phyloP scores from a whole-genome alignment of 106 monocot genomes.

The Dactylorhiza incarnata region DNA sequence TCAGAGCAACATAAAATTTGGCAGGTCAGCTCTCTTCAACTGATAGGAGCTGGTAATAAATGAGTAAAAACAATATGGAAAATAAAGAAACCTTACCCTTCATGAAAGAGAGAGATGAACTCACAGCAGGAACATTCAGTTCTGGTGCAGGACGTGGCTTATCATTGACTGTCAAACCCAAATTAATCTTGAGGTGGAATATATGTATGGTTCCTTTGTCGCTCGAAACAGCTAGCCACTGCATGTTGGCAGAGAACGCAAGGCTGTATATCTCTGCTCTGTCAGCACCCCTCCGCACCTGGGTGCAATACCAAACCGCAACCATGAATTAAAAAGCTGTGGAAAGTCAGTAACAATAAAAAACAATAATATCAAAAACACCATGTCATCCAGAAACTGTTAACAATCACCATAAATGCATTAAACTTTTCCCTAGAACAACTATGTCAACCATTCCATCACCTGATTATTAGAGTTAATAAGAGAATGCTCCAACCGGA shows the following conservation, averaged over 20 bases:
- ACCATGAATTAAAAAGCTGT: neutral
- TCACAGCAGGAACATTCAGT: constrained; percentile 28
- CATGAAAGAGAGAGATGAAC: constrained; percentile 75
- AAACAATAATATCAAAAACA: neutral
- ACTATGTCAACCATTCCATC: neutral
- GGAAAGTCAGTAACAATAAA: neutral
- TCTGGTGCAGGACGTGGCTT: constrained; percentile 51
- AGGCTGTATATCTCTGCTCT: constrained; percentile 97
- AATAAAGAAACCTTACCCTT: constrained; percentile 44
- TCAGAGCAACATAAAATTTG: neutral
- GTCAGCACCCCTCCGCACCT: constrained; percentile 98
- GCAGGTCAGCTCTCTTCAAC: neutral
- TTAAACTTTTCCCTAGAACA: neutral
- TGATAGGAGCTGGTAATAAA: neutral
- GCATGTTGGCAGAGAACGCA: constrained; percentile 81
- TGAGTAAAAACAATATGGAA: neutral
- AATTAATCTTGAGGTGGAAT: constrained; percentile 80
- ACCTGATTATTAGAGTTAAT: neutral
- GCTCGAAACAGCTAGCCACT: constrained; percentile 92
- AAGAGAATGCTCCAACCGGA: neutral
- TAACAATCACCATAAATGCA: neutral
- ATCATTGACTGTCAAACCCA: constrained; percentile 47
- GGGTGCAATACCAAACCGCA: constrained; percentile 3
- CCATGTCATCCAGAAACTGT: neutral
- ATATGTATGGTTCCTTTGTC: constrained; percentile 99